Evolutionary conservation across 129 eudicot species (phyloP), one percentile per base, ranked within the genome.

Genomic region (Glebionis coronaria): DNA sequence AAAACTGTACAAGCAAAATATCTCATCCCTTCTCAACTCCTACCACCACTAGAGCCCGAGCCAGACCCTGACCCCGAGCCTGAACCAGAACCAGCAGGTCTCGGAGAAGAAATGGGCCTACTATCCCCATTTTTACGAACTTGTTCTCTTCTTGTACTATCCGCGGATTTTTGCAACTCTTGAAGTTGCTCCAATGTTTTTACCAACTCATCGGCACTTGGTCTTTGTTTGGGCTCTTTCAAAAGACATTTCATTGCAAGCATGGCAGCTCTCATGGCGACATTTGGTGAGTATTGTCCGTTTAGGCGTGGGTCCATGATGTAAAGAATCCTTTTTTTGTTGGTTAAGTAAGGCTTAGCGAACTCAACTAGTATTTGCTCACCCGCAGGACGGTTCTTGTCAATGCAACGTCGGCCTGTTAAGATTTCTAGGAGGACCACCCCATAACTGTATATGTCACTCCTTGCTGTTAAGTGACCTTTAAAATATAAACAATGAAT

Each of bases 371-470:
- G 90, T 42, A 80, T 73, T 44, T 88, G 95, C 73, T 92, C 95
- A 49, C 85, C 87, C 3, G 76, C 25, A 0, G 98, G 85, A 1
- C 87, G 89, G 75, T 88, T 86, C 50, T 78, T 84, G 73, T 92
- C 98, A 10, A 88, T 65, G 23, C 82, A 87, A 29, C 96, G 81
- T 25, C 95, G 80, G 27, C 98, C 96, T 0, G 98, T 83, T 56
- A 92, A 57, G 71, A 92, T 84, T 57, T 92, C 96, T 4, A 92
- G 72, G 10, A 92, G 84, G 19, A 92, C 98, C 46, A 92, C 96
- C 65, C 98, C 96, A 1, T 88, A 92, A 71, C 98, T 86, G 77
- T 88, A 92, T 50, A 92, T 80, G 69, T 92, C 96, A 16, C 96
- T 92, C 75, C 80, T 88, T 2, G 90, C 69, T 5, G 98, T 92